These are phyloP conservation scores for Cyclotella cryptica DNA, from an alignment of 108 stramenopile genomes.

Conservation along the genomic window DNA sequence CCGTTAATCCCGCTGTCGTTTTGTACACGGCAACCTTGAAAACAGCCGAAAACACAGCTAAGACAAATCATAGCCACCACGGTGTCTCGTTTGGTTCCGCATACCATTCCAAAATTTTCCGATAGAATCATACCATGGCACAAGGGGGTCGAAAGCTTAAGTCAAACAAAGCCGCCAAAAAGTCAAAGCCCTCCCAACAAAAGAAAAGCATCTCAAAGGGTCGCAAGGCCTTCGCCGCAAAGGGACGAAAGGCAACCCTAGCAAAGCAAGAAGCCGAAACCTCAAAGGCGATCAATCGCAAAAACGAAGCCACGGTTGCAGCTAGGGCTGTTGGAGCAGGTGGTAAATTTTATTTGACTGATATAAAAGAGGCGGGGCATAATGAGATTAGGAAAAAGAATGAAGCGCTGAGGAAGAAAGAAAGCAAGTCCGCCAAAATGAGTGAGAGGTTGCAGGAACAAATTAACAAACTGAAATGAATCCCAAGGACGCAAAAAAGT, in stretches of 20 bases:
- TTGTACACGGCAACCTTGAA: too few relatives aligned
- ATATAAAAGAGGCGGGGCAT: conserved; percentile 73
- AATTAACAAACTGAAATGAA: conserved; percentile 59
- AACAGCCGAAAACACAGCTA: too few relatives aligned
- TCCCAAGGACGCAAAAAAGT: conserved; percentile 62
- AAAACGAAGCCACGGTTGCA: conserved; percentile 80
- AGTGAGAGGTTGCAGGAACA: conserved; percentile 66
- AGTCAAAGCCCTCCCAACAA: conserved; percentile 35
- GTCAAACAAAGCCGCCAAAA: conserved; percentile 40
- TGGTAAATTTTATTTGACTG: conserved; percentile 69
- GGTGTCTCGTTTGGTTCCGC: too few relatives aligned
- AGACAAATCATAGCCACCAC: too few relatives aligned
- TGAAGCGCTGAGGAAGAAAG: conserved; percentile 67
- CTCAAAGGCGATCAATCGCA: conserved; percentile 79
- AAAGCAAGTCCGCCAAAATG: conserved; percentile 71
- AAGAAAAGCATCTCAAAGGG: conserved; percentile 56
- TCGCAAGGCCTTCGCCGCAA: conserved; percentile 58
- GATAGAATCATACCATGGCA: conserved; percentile 28
- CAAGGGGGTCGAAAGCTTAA: conserved; percentile 54
- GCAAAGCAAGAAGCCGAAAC: conserved; percentile 58
- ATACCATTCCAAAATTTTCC: too few relatives aligned
- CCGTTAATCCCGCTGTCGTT: too few relatives aligned
- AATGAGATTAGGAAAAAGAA: conserved; percentile 59
- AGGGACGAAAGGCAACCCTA: conserved; percentile 58
- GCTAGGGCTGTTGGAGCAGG: conserved; percentile 75